These are phyloP conservation scores for Epichloe amarillans DNA, from an alignment of 2,329 filamentous ascomycete genomes.

Conservation along the genomic window DNA sequence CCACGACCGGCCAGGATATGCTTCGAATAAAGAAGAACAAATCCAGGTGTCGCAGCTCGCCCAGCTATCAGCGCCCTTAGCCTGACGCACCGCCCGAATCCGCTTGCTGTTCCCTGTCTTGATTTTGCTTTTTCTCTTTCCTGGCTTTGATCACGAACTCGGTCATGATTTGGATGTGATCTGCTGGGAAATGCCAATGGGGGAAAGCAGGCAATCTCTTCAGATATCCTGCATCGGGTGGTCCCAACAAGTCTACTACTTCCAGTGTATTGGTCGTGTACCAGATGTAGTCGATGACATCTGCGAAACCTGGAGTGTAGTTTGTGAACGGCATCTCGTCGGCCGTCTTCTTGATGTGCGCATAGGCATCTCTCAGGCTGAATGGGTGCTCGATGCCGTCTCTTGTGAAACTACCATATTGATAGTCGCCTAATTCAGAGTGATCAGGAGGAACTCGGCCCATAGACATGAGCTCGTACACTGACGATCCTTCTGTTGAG, in stretches of 20 bases:
- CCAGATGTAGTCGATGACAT: slow-evolving; percentile 95
- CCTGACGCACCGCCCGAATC: slow-evolving; percentile 38
- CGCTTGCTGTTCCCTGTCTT: slow-evolving; percentile 41
- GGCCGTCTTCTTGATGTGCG: slow-evolving; percentile 64
- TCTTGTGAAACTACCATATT: slow-evolving; percentile 86
- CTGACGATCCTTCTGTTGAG: slow-evolving; percentile 72
- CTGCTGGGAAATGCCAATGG: slow-evolving; percentile 86
- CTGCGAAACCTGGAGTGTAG: slow-evolving; percentile 86
- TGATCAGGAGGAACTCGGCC: slow-evolving; percentile 70
- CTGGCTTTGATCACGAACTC: slow-evolving; percentile 81
- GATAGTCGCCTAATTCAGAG: slow-evolving; percentile 61
- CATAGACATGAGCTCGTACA: slow-evolving; percentile 78
- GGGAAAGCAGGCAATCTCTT: slow-evolving; percentile 83
- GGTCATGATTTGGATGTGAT: slow-evolving; percentile 80
- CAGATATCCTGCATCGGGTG: slow-evolving; percentile 75
- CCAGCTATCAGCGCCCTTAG: slow-evolving; percentile 15
- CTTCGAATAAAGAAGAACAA: background rate
- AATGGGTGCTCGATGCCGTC: slow-evolving; percentile 93
- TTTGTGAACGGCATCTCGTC: slow-evolving; percentile 90
- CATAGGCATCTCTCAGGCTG: slow-evolving; percentile 82
- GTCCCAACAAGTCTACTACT: slow-evolving; percentile 70
- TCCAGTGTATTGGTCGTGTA: slow-evolving; percentile 85
- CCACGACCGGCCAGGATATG: background rate
- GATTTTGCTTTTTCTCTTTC: slow-evolving; percentile 62
- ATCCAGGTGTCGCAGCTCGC: background rate